Conservation (phyloP, 2,329 filamentous ascomycete genomes). For the Phaeosphaeriaceae sp. region DNA sequence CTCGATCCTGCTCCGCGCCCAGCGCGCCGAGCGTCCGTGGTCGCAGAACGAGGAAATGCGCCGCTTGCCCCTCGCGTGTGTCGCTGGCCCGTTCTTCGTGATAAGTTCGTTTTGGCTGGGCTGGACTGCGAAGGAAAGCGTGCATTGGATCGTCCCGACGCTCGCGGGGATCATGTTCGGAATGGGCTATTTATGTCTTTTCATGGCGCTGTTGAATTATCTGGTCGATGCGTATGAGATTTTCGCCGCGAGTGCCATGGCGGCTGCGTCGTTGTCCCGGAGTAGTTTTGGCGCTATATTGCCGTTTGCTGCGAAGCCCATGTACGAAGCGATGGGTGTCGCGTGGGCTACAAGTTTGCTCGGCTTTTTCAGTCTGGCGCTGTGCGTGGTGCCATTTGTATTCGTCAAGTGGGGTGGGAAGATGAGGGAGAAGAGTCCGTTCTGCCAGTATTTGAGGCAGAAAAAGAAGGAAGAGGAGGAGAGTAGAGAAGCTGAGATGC, state of each 20-base stretch:
- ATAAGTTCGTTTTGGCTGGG: slow-evolving; percentile 52
- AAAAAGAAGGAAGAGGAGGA: slow-evolving; percentile 43
- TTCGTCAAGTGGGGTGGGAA: slow-evolving; percentile 62
- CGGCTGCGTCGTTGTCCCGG: slow-evolving; percentile 82
- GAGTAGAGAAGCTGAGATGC: slow-evolving; percentile 23
- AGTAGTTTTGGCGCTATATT: slow-evolving; percentile 75
- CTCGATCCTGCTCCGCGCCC: slow-evolving; percentile 61
- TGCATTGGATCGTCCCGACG: slow-evolving; percentile 55
- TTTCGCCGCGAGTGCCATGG: slow-evolving; percentile 79
- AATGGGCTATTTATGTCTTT: slow-evolving; percentile 56
- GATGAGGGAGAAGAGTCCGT: slow-evolving; percentile 65
- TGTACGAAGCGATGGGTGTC: slow-evolving; percentile 74
- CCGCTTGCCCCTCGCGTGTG: slow-evolving; percentile 73
- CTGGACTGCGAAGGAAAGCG: slow-evolving; percentile 46
- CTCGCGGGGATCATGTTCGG: slow-evolving; percentile 53
- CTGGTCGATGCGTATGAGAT: slow-evolving; percentile 70
- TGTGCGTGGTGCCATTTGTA: slow-evolving; percentile 65
- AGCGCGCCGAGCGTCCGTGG: slow-evolving; percentile 61
- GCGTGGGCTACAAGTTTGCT: slow-evolving; percentile 68
- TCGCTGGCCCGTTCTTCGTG: slow-evolving; percentile 69
- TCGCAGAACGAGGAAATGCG: slow-evolving; percentile 69
- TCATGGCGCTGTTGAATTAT: slow-evolving; percentile 68
- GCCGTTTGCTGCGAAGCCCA: slow-evolving; percentile 55
- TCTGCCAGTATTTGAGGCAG: slow-evolving; percentile 65
- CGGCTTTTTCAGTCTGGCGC: slow-evolving; percentile 56